Percentiles rank a stretch among this genome's conserved stretches.
phyloP scores from a whole-genome alignment of 2,329 filamentous ascomycete species.

The Phyllachora maydis region DNA sequence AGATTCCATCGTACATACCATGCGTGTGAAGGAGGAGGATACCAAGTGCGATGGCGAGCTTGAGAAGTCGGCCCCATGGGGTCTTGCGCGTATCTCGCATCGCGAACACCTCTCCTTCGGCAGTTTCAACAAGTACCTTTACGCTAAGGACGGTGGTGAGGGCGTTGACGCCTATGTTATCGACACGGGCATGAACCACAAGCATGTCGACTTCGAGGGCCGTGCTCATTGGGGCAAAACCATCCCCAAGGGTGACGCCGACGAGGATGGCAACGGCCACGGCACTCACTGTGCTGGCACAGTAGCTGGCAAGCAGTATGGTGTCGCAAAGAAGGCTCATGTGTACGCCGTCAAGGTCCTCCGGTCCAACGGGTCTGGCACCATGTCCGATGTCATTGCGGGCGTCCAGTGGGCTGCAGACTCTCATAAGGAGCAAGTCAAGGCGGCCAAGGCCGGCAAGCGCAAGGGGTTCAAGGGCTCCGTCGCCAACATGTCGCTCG shows the following conservation, averaged over 20 bases:
- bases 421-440: conserved; percentile 54
- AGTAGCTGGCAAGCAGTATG: conserved; percentile 94
- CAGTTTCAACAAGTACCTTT: conserved; percentile 97
- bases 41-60: conserved; percentile 31
- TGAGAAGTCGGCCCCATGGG: conserved; percentile 96
- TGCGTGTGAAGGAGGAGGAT: conserved; percentile 27
- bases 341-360: conserved; percentile 97
- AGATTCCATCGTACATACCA: conserved; percentile 78
- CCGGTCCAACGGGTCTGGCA: conserved; percentile 87
- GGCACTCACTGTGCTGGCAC: conserved; percentile 99
- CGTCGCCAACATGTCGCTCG: conserved; percentile 97
- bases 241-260: conserved; percentile 65
- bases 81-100: conserved; percentile 94
- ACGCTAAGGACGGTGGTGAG: conserved; percentile 73
- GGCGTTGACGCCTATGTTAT: conserved; percentile 98
- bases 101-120: conserved; percentile 71
- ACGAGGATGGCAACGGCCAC: conserved; percentile 92
- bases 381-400: conserved; percentile 97
- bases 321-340: conserved; percentile 97
- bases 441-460: conserved; percentile 67
- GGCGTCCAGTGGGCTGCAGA: conserved; percentile 89
- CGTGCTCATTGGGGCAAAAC: conserved; percentile 96
- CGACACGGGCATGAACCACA: conserved; percentile 84
- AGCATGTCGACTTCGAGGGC: conserved; percentile 94
- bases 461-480: conserved; percentile 97